Evolutionary conservation across 2,329 filamentous ascomycete species (phyloP).

Genomic region (Monilinia polystroma): DNA sequence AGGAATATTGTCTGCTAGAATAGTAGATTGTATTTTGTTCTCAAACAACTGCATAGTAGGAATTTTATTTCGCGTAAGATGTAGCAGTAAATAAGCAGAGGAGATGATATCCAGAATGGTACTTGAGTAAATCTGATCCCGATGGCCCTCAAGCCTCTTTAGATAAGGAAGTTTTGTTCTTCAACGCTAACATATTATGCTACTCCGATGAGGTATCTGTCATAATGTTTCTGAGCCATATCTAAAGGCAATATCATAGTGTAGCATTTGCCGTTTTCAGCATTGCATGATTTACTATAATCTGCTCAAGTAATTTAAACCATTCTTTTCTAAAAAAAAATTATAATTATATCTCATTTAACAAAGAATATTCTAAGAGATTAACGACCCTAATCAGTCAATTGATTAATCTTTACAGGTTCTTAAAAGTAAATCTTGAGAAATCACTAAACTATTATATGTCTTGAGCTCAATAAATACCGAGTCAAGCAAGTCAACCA

Average conservation of each 20-base stretch:
- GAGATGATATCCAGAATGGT: not conserved
- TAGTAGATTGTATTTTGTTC: not conserved
- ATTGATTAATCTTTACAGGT: no score
- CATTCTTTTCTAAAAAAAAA: no score
- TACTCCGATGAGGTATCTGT: not conserved
- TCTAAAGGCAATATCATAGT: no score
- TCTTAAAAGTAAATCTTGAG: no score
- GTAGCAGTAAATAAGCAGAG: not conserved
- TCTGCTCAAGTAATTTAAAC: no score
- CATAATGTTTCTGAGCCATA: not conserved
- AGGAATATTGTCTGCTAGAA: constrained; percentile 25
- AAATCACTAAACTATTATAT: no score
- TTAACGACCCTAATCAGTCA: no score
- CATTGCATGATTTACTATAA: no score
- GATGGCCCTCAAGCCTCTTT: not conserved
- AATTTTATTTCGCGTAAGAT: not conserved
- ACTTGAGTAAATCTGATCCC: not conserved
- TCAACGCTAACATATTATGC: not conserved
- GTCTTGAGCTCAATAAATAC: no score
- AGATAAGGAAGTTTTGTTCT: not conserved
- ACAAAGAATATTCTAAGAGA: no score
- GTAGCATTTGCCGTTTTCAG: no score
- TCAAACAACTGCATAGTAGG: constrained; percentile 14
- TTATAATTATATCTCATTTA: no score
- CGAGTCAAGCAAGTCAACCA: not conserved